Evolutionary conservation across 2,329 filamentous ascomycete genomes (phyloP).

Genomic region (Chaetomiaceae sp.): DNA sequence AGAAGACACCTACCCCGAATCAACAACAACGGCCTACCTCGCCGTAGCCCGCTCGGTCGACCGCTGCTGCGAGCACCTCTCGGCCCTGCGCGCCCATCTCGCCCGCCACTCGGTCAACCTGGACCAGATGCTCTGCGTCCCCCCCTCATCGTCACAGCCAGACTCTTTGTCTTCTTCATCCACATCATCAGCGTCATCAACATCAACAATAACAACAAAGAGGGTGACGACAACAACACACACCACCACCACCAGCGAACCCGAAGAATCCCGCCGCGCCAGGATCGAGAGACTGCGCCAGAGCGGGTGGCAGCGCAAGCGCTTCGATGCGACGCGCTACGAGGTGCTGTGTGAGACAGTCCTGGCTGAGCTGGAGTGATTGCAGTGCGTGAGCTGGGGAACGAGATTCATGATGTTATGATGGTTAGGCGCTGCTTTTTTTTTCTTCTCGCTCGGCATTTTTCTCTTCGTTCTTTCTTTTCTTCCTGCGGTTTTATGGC

Average conservation of each 20-base stretch:
- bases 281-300: constrained; percentile 51
- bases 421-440: too few relatives aligned
- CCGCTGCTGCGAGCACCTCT: constrained; percentile 46
- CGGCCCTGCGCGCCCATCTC: constrained; percentile 45
- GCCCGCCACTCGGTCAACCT: constrained; percentile 43
- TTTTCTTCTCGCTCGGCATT: too few relatives aligned
- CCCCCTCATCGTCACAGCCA: not conserved
- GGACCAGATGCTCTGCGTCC: constrained; percentile 39
- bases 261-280: constrained; percentile 39
- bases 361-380: constrained; percentile 43
- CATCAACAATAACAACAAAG: too few relatives aligned
- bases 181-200: not conserved
- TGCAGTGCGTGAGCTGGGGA: too few relatives aligned
- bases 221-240: not conserved
- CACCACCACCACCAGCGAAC: constrained; percentile 14
- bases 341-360: constrained; percentile 48
- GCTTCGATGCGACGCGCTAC: constrained; percentile 51
- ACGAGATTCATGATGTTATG: too few relatives aligned
- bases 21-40: constrained; percentile 27
- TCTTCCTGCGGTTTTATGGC: not conserved
- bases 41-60: constrained; percentile 42
- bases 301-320: constrained; percentile 51
- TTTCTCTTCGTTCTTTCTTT: too few relatives aligned
- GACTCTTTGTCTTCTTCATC: not conserved
- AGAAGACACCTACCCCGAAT: not conserved